Conservation (phyloP, 192 early-diverging fungal species). For the Entomortierella beljakovae region DNA sequence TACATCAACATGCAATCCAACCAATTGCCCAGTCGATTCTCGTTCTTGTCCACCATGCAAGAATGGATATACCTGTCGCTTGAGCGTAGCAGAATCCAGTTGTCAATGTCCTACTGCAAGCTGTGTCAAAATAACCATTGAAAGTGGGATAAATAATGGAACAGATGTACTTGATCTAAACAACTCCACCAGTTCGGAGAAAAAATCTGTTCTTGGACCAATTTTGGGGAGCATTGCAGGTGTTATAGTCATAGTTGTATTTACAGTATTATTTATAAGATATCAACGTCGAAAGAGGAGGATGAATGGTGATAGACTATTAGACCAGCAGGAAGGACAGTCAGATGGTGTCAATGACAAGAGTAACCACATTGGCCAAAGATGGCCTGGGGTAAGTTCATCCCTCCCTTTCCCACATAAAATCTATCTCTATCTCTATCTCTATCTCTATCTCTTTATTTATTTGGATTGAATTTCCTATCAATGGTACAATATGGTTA, state of each 20-base stretch:
- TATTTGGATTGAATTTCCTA: neutral
- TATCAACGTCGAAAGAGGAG: neutral
- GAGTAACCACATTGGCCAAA: neutral
- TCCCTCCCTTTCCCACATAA: neutral
- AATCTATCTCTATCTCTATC: neutral
- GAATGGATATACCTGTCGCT: slow-evolving; percentile 14
- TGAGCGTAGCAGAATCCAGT: slow-evolving; percentile 22
- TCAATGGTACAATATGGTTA: neutral
- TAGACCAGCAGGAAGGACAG: slow-evolving; percentile 2
- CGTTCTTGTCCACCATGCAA: slow-evolving; percentile 29
- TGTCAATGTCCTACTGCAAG: slow-evolving; percentile 38
- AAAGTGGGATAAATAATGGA: slow-evolving; percentile 19
- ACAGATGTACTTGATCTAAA: neutral
- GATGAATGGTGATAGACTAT: neutral
- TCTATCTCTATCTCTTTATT: too few relatives aligned
- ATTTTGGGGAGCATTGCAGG: slow-evolving; percentile 25
- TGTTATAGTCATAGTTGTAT: slow-evolving; percentile 6
- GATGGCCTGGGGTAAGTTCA: slow-evolving; percentile 19
- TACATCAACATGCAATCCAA: neutral
- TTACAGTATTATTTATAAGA: slow-evolving; percentile 6
- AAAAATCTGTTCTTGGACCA: slow-evolving; percentile 13
- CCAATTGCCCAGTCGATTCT: slow-evolving; percentile 4
- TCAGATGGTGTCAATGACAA: slow-evolving; percentile 4
- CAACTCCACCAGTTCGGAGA: neutral
- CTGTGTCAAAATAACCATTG: slow-evolving; percentile 33